Evolutionary conservation across 768 basidiomycete species (phyloP), one percentile per base, ranked within the genome.

Genomic region (Podaxis pistillaris): DNA sequence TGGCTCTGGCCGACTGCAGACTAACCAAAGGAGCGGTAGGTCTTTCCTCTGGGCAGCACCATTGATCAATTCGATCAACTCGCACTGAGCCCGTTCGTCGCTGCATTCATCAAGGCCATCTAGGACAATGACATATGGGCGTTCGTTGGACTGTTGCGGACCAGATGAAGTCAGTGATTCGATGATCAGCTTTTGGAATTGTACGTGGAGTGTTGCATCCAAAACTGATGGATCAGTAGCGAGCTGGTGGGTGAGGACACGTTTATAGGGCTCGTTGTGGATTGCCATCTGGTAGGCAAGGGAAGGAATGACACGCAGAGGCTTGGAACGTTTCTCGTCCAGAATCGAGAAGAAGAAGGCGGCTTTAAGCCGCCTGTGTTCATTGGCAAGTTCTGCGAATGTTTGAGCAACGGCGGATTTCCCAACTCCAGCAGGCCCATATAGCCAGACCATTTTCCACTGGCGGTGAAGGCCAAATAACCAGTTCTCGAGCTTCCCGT

Each of bases 1-100:
- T 24, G 44, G 28, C 30, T 58, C 57, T 30, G 57, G 57, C 4
- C 57, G 13, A n/a, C 56, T 58, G 28, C 41, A 58, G 24, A 58
- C 17, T 11, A 58, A 37, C 56, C 56, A 58, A 13, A 58, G 15
- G 28, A 58, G 26, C 1, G 56, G 56, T 8, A 58, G 30, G 5
- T 47, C 28, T 7, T 44, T 33, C 17, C 36, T 54, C 36, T 33
- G 53, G 2, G 33, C 53, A 54, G 53, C 53, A 11, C n/a, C 9
- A 5, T 54, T 54, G 33, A 54, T 54, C n/a, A 54, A 19, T 30
- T 37, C 30, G 9, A 54, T 4, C 28, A 54, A 30, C 33, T 54
- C 13, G 26, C 53, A 37, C 53, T 54, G 53, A 11, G 36, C 53
- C 15, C 36, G 30, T 3, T 54, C 53, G 17, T 54, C 53, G n/a